Conservation (phyloP, 169 alveolate species). For the Eimeria necatrix region DNA sequence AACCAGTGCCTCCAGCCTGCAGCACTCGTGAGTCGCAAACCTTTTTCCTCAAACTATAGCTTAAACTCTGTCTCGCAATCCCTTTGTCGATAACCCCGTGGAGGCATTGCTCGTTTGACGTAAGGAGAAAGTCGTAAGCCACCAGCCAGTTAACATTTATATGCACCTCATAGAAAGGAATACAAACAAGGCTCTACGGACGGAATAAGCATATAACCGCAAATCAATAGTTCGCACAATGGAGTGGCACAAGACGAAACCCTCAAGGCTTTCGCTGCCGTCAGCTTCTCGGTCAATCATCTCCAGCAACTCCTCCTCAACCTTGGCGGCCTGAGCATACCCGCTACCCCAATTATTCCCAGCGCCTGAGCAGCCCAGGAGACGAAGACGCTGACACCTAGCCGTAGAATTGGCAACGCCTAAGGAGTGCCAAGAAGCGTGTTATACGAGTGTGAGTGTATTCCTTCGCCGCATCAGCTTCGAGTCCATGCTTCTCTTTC, state of each 20-base stretch:
- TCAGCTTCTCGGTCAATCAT: constrained; percentile 99
- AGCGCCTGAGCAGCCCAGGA: constrained; percentile 90
- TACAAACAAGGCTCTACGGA: too few relatives aligned
- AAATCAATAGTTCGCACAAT: constrained; percentile 88
- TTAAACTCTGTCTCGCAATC: background rate
- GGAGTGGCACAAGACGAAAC: constrained; percentile 98
- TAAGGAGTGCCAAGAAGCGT: too few relatives aligned
- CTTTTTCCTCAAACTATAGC: background rate
- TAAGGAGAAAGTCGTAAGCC: too few relatives aligned
- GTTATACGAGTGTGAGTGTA: too few relatives aligned
- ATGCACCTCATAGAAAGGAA: too few relatives aligned
- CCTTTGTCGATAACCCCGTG: too few relatives aligned
- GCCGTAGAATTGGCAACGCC: background rate
- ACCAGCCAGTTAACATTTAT: too few relatives aligned
- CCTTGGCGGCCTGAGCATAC: constrained; percentile 95
- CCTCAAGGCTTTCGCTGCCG: constrained; percentile 98
- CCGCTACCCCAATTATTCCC: constrained; percentile 99
- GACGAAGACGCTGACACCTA: background rate
- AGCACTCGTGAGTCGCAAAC: background rate
- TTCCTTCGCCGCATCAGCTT: too few relatives aligned
- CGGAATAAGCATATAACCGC: background rate
- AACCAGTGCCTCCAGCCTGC: constrained; percentile 99
- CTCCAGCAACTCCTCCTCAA: constrained; percentile 98
- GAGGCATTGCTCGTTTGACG: too few relatives aligned
- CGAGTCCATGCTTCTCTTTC: too few relatives aligned